Percentiles rank a stretch among this genome's conserved stretches.
phyloP scores from a whole-genome alignment of 306 rosid genomes.

The Pueraria montana region DNA sequence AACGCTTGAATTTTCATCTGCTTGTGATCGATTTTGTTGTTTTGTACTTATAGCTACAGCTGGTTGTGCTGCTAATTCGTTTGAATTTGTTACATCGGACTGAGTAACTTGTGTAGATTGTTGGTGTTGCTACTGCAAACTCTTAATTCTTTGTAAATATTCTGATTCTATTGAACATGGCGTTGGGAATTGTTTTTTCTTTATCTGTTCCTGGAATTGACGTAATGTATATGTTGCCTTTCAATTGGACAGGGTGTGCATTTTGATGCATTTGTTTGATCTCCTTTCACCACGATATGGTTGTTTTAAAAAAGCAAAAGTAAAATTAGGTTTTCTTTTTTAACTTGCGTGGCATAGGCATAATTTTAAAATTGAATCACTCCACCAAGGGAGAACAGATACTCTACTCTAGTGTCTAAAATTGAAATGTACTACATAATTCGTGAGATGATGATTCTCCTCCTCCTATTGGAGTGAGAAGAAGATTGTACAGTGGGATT shows the following conservation, averaged over 20 bases:
- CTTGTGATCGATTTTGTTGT: neutral
- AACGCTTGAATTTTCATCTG: neutral
- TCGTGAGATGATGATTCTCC: neutral
- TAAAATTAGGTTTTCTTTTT: neutral
- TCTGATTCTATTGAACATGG: neutral
- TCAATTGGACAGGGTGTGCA: neutral
- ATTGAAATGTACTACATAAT: slow-evolving; percentile 5
- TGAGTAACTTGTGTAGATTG: too few species aligned
- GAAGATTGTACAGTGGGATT: neutral
- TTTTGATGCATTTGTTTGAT: neutral
- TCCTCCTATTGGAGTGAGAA: slow-evolving; percentile 1
- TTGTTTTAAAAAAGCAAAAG: neutral
- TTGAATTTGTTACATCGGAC: neutral
- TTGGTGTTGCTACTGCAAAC: neutral
- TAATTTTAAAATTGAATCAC: neutral
- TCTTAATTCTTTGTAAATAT: neutral
- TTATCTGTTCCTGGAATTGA: neutral
- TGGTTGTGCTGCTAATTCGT: slow-evolving; percentile 1
- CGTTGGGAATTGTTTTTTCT: neutral
- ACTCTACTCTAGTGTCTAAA: neutral
- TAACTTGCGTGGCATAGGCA: neutral
- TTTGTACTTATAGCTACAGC: neutral
- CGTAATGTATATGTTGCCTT: neutral
- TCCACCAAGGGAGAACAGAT: neutral
- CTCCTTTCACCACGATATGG: neutral